Conservation (phyloP, 1,284 basidiomycete species). For the Mrakiaceae sp. region DNA sequence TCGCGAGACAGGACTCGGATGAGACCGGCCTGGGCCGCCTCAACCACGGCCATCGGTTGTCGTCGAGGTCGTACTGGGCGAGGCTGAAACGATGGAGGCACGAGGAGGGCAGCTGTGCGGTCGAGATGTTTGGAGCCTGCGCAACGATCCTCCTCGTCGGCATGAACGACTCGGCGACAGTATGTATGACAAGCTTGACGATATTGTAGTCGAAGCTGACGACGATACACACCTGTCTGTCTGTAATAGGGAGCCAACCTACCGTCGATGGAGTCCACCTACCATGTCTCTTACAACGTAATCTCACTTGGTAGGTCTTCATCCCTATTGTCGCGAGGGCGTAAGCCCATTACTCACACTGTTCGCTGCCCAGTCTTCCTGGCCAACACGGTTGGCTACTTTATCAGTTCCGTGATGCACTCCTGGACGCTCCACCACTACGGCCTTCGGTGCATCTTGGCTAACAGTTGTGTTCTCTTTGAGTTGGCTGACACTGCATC, state of each 20-base stretch:
- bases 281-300: neutral
- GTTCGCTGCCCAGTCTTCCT: neutral
- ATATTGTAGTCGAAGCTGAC: no score
- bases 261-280: slow-evolving; percentile 2
- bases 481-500: neutral
- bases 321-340: no score
- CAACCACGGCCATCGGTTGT: no score
- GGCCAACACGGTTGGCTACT: slow-evolving; percentile 2
- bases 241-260: neutral
- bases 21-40: no score
- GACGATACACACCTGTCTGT: no score
- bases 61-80: no score
- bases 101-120: neutral
- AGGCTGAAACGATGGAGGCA: slow-evolving; percentile 6
- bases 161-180: slow-evolving; percentile 3
- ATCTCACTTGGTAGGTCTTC: neutral
- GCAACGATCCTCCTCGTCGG: slow-evolving; percentile 4
- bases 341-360: no score
- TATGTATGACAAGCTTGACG: no score
- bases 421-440: slow-evolving; percentile 1
- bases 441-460: neutral
- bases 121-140: slow-evolving; percentile 1
- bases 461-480: neutral
- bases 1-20: no score
- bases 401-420: neutral